Conservation (phyloP, 306 rosid species). For the Luffa acutangula region DNA sequence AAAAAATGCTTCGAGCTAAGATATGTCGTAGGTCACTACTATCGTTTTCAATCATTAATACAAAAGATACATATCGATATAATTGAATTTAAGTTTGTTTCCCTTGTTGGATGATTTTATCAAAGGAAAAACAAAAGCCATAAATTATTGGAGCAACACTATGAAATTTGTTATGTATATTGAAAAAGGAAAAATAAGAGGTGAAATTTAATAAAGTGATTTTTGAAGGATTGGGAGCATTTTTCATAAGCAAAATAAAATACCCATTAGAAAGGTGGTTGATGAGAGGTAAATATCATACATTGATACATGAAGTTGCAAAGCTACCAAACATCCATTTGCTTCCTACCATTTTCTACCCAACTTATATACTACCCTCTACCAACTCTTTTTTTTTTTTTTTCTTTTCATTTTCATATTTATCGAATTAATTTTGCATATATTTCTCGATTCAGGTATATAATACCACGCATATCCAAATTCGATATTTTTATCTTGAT, state of each 20-base stretch:
- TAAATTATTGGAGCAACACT: neutral
- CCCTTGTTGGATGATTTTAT: neutral
- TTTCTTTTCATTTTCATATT: neutral
- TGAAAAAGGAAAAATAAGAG: neutral
- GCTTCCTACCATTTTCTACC: neutral
- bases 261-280: neutral
- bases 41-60: neutral
- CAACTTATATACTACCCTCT: neutral
- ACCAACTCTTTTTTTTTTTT: neutral
- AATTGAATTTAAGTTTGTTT: neutral
- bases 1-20: neutral
- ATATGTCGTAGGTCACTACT: neutral
- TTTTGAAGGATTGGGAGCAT: neutral
- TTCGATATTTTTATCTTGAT: neutral
- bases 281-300: neutral
- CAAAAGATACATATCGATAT: neutral
- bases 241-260: neutral
- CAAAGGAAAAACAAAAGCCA: neutral
- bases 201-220: neutral
- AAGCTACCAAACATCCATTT: neutral
- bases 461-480: neutral
- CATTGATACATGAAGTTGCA: neutral
- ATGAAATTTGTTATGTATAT: neutral
- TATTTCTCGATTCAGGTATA: neutral
- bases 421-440: neutral